Conservation (phyloP, 2,329 filamentous ascomycete species). For the Aspergillaceae sp. region DNA sequence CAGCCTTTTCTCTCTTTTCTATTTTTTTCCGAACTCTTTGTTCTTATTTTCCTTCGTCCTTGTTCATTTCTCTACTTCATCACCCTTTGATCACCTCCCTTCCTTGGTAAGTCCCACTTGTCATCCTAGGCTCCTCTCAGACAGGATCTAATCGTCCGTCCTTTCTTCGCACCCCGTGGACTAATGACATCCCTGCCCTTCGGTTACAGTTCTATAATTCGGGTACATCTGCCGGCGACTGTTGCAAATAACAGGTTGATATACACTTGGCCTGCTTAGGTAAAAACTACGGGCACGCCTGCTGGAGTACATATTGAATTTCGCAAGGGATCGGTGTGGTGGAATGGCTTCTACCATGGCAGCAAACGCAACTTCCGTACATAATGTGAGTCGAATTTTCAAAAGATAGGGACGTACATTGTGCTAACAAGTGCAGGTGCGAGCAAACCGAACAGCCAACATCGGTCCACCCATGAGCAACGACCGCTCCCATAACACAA, state of each 20-base stretch:
- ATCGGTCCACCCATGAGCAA: constrained; percentile 29
- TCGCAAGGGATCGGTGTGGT: constrained; percentile 4
- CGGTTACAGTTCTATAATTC: constrained; percentile 19
- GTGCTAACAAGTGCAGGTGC: constrained; percentile 14
- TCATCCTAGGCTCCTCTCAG: background rate
- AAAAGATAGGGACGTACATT: too few relatives aligned
- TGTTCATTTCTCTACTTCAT: constrained; percentile 11
- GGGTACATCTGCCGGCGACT: constrained; percentile 21
- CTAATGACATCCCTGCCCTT: constrained; percentile 7
- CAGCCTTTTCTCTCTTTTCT: constrained; percentile 4
- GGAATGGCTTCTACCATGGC: constrained; percentile 30
- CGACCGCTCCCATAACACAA: constrained; percentile 26
- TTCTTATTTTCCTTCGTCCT: constrained; percentile 1
- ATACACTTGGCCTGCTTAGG: too few relatives aligned
- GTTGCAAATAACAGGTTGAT: constrained; percentile 21
- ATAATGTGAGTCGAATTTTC: constrained; percentile 25
- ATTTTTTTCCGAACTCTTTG: background rate
- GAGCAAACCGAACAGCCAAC: constrained; percentile 27
- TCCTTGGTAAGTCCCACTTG: background rate
- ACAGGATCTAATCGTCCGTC: background rate
- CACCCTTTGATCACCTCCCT: constrained; percentile 10
- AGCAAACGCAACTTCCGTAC: constrained; percentile 27
- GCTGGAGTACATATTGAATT: constrained; percentile 1
- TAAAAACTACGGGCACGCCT: too few relatives aligned
- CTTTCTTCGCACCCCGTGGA: constrained; percentile 2